A percentile compares a stretch with the other conserved stretches of the same genome.
Evolutionary conservation across 2,329 filamentous ascomycete genomes (phyloP).

Genomic region (Scytalidium lignicola): DNA sequence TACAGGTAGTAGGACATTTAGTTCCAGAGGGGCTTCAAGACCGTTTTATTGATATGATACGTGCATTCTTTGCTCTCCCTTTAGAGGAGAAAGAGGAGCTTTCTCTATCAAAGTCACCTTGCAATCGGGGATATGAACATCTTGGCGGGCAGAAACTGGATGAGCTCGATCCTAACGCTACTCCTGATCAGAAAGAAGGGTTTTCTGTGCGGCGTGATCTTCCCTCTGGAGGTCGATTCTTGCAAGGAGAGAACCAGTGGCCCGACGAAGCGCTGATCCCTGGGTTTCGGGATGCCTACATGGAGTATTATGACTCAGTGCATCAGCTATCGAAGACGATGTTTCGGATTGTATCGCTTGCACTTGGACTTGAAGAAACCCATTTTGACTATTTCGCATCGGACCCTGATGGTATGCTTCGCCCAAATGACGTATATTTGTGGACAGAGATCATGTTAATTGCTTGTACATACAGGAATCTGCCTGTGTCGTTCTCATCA

Average conservation of each 20-base stretch:
- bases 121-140: conserved; percentile 42
- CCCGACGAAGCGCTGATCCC: not conserved
- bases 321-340: not conserved
- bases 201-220: conserved; percentile 17
- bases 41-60: conserved; percentile 31
- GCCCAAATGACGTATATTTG: too few species aligned
- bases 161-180: not conserved
- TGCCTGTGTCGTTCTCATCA: not conserved
- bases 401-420: too few species aligned
- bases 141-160: conserved; percentile 39
- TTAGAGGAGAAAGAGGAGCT: conserved; percentile 38
- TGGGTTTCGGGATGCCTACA: not conserved
- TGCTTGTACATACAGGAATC: not conserved
- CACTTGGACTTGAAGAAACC: not conserved
- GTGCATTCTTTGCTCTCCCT: conserved; percentile 41
- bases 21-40: conserved; percentile 35
- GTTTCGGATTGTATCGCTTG: not conserved
- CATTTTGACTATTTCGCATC: not conserved
- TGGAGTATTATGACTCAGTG: not conserved
- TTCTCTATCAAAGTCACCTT: conserved; percentile 27
- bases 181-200: conserved; percentile 9
- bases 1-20: conserved; percentile 43
- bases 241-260: not conserved
- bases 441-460: not conserved
- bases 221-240: conserved; percentile 35